A percentile compares a stretch with the other conserved stretches of the same genome.
Evolutionary conservation across 2,329 filamentous ascomycete species (phyloP).

Genomic region (Dothistroma septosporum): DNA sequence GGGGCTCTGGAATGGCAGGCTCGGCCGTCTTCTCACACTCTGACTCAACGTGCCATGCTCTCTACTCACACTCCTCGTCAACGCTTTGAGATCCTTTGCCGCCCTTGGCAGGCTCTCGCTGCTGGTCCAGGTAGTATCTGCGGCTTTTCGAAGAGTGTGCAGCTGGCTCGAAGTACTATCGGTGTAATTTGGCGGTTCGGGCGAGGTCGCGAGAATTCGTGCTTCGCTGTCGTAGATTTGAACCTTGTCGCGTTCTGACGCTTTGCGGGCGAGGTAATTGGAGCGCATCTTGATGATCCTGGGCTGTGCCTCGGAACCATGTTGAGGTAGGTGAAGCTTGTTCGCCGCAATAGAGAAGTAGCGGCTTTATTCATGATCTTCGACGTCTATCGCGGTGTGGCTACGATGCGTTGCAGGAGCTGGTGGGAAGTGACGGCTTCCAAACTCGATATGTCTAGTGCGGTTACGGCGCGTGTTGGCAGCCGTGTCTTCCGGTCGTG

Average conservation of each 20-base stretch:
- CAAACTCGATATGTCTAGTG: conserved; percentile 13
- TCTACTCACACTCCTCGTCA: conserved; percentile 28
- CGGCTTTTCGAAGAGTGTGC: conserved; percentile 12
- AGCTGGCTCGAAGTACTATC: conserved; percentile 12
- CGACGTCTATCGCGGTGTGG: conserved; percentile 20
- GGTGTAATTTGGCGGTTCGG: conserved; percentile 14
- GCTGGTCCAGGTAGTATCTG: conserved; percentile 16
- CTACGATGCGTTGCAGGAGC: conserved; percentile 27
- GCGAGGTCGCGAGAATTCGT: conserved; percentile 24
- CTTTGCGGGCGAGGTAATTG: conserved; percentile 8
- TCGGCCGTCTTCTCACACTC: conserved; percentile 23
- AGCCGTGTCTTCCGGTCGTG: conserved; percentile 19
- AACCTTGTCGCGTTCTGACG: conserved; percentile 8
- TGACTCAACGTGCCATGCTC: conserved; percentile 30
- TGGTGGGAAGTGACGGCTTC: conserved; percentile 9
- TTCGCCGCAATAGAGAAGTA: conserved; percentile 26
- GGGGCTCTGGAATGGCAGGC: conserved; percentile 26
- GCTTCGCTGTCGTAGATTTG: conserved; percentile 24
- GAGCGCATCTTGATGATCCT: conserved; percentile 18
- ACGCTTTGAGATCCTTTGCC: conserved; percentile 19
- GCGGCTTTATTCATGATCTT: conserved; percentile 12
- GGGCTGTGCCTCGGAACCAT: background rate
- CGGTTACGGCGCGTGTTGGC: conserved; percentile 31
- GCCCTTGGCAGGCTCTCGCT: conserved; percentile 11
- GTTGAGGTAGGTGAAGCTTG: conserved; percentile 9